A percentile compares a stretch with the other conserved stretches of the same genome.
These are phyloP conservation scores for Dictyostelium citrinum DNA, from an alignment of 78 protist species.

Conservation along the genomic window DNA sequence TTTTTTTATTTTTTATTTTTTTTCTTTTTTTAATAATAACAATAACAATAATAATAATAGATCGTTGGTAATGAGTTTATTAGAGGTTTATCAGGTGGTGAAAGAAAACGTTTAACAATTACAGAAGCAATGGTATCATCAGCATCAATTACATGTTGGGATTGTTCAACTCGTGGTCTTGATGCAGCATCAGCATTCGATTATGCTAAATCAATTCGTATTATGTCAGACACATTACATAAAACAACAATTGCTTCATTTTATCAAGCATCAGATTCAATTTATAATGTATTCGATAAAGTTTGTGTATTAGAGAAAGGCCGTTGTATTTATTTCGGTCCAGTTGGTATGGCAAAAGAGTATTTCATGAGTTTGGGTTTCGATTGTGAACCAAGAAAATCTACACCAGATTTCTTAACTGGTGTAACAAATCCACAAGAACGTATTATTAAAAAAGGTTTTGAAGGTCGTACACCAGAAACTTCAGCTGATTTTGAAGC, in stretches of 20 bases:
- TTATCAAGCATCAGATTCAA: constrained; percentile 73
- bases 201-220: constrained; percentile 76
- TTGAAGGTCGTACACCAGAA: constrained; percentile 43
- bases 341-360: constrained; percentile 38
- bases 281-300: constrained; percentile 43
- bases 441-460: constrained; percentile 30
- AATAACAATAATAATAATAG: not conserved
- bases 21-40: too few relatives aligned
- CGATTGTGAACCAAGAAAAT: constrained; percentile 70
- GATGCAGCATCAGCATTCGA: constrained; percentile 81
- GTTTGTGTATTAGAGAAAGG: constrained; percentile 70
- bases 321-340: constrained; percentile 74
- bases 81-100: constrained; percentile 81
- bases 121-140: constrained; percentile 74
- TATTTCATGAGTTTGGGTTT: constrained; percentile 55
- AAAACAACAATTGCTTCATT: constrained; percentile 73
- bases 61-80: constrained; percentile 78
- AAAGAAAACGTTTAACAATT: constrained; percentile 72
- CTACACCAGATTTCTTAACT: constrained; percentile 64
- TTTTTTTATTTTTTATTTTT: too few relatives aligned
- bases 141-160: constrained; percentile 75
- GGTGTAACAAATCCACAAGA: constrained; percentile 72
- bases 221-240: constrained; percentile 63
- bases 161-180: constrained; percentile 76
- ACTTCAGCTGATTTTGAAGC: constrained; percentile 61